Base-by-base conservation (phyloP, 495 filamentous ascomycete species). In the Aspergillus steynii region DNA sequence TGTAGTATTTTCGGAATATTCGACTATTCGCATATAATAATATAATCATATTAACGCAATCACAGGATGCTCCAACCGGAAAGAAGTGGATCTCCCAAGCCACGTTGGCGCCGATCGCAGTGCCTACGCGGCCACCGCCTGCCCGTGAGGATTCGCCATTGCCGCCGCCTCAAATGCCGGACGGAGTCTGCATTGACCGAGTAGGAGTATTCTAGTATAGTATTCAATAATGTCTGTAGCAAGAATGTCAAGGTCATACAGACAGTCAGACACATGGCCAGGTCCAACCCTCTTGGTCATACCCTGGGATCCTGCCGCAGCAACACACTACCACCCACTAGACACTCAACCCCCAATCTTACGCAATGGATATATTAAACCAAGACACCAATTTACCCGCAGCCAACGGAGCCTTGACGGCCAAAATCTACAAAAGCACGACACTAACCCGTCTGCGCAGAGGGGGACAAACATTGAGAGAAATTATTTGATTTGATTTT, bases 351-450 rank as follows among this genome's bases (percentile, higher is more conserved):
- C 37, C n/a, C 47, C 42, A 47, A 49, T 49, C 42, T 57, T 57
- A 57, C 55, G 55, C 55, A 57, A 57, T 57, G 8, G 50, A 25
- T 57, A 57, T 31, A 57, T 57, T 57, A 57, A 57, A 42, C 55
- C 45, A 57, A 57, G 55, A 57, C 55, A 57, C 55, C 55, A 57
- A 57, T 57, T 57, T 57, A 57, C n/a, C 55, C 55, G 55, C 4
- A 48, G 45, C 55, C 45, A 57, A 50, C 42, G 32, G 42, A 28
- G 15, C 9, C 9, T 14, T 42, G 34, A 12, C 37, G 10, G 37
- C 10, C 32, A 29, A 37, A 10, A 27, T 1, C 37, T 46, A 56
- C 54, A 58, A 58, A 58, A 58, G 56, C 47, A 51, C 56, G 29
- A 58, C 12, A 42, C 56, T 58, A 58, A 50, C 56, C 56, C 20